These are phyloP conservation scores for Lasiodiplodia sp. DNA, from an alignment of 2,329 filamentous ascomycete genomes.

Conservation along the genomic window DNA sequence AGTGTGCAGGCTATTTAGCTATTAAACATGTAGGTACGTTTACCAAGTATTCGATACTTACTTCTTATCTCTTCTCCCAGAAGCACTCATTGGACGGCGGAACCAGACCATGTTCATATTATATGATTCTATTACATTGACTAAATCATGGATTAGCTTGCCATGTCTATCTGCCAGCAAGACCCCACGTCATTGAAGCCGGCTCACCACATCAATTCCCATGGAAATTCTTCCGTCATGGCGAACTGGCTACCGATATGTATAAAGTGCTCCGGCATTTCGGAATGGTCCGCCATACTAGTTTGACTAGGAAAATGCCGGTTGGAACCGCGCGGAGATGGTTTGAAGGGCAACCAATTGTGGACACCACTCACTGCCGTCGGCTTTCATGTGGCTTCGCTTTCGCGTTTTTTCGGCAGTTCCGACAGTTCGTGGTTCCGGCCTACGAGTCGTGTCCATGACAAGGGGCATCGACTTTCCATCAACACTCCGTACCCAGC, in stretches of 20 bases:
- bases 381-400: neutral
- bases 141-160: neutral
- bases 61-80: too few species aligned
- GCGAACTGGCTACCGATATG: too few species aligned
- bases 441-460: neutral
- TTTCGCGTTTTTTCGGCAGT: neutral
- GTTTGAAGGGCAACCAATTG: too few species aligned
- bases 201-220: neutral
- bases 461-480: neutral
- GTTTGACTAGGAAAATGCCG: neutral
- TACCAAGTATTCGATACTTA: too few species aligned
- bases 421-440: neutral
- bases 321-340: constrained; percentile 10
- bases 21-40: too few species aligned
- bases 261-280: neutral
- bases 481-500: neutral
- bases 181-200: neutral
- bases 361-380: neutral
- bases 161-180: neutral
- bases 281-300: neutral
- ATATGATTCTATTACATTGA: neutral
- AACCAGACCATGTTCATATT: neutral
- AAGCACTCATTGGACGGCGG: neutral
- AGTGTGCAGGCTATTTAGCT: too few species aligned
- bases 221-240: too few species aligned